Percentiles rank a stretch among this genome's conserved stretches.
These are phyloP conservation scores for Microascus cirrosus DNA, from an alignment of 2,329 filamentous ascomycete species.

Conservation along the genomic window DNA sequence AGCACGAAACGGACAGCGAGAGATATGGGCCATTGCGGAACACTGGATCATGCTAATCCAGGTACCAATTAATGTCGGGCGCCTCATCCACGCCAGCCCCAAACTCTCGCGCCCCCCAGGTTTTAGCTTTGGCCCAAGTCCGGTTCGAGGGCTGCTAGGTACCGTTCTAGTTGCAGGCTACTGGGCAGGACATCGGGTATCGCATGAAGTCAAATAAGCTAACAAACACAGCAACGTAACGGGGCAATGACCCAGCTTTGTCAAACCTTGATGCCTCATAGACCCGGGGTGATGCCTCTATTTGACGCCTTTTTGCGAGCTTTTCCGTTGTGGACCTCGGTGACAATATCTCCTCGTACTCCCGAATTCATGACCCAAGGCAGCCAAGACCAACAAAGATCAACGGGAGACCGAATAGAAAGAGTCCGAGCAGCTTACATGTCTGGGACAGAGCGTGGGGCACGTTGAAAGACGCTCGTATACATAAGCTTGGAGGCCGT, in stretches of 20 bases:
- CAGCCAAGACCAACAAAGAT: too few relatives aligned
- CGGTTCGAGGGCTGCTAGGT: not conserved
- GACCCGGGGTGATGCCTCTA: not conserved
- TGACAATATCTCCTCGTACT: too few relatives aligned
- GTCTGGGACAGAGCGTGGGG: not conserved
- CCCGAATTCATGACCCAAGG: too few relatives aligned
- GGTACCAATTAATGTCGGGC: not conserved
- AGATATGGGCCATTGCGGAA: not conserved
- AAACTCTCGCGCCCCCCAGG: not conserved
- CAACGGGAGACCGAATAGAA: too few relatives aligned
- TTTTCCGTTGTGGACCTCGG: not conserved
- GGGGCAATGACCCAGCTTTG: not conserved
- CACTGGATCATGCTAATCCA: not conserved
- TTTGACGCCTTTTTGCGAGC: not conserved
- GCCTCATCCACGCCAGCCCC: not conserved
- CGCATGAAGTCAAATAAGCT: too few relatives aligned
- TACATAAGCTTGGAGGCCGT: not conserved
- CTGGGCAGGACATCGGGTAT: not conserved
- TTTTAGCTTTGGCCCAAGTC: not conserved
- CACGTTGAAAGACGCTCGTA: not conserved
- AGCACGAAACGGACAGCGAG: not conserved
- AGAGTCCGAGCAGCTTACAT: not conserved
- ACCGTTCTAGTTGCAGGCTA: not conserved
- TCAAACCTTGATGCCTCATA: not conserved
- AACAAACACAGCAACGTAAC: not conserved